phyloP scores from a whole-genome alignment of 345 rosid genomes.

The Geranium rotundifolium region DNA sequence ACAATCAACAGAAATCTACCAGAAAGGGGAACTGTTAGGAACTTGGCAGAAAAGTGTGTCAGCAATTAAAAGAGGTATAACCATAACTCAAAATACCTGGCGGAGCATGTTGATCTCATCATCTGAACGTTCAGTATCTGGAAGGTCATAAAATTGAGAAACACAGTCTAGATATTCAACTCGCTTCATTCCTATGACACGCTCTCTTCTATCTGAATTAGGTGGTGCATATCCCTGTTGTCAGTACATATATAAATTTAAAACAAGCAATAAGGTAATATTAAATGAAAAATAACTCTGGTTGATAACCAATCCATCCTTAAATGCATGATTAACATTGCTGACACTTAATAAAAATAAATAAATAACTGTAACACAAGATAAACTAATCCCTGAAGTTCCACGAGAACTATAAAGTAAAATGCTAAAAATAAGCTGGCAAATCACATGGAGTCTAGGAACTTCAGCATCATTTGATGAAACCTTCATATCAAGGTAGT shows the following conservation, averaged over 20 bases:
- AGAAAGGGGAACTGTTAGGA: conserved; percentile 11
- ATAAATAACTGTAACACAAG: too few relatives aligned
- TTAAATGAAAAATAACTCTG: conserved; percentile 1
- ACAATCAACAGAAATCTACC: conserved; percentile 94
- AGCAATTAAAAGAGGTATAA: conserved; percentile 2
- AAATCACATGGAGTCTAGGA: too few relatives aligned
- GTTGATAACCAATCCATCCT: neutral
- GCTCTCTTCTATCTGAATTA: conserved; percentile 99
- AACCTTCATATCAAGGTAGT: too few relatives aligned
- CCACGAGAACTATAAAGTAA: too few relatives aligned
- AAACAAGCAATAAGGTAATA: conserved; percentile 4
- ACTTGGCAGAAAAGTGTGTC: neutral
- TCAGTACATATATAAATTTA: conserved; percentile 66
- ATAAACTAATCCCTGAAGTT: too few relatives aligned
- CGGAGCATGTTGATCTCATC: conserved; percentile 97
- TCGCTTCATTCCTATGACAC: conserved; percentile 77
- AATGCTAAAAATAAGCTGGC: too few relatives aligned
- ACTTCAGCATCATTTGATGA: too few relatives aligned
- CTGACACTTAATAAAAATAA: too few relatives aligned
- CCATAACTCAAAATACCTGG: conserved; percentile 41
- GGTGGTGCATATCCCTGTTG: conserved; percentile 99
- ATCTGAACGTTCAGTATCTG: conserved; percentile 93
- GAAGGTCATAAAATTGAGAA: conserved; percentile 86
- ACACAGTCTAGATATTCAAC: conserved; percentile 91
- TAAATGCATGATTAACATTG: too few relatives aligned